These are phyloP conservation scores for Francoa sonchifolia DNA, from an alignment of 441 rosid species.

Conservation along the genomic window DNA sequence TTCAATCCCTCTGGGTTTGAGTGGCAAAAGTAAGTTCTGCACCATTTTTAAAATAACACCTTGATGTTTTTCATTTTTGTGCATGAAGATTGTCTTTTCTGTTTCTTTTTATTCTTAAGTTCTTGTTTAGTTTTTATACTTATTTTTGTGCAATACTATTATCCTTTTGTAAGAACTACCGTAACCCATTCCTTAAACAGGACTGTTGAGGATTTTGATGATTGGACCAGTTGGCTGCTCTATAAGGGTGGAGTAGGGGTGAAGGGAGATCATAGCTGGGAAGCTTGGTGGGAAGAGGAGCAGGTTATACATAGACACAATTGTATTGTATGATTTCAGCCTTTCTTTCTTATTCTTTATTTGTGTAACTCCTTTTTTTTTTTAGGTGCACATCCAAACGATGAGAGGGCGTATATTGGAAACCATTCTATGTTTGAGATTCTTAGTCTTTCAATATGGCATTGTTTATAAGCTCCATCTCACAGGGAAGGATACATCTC, in stretches of 20 bases:
- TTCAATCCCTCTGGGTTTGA: constrained; percentile 98
- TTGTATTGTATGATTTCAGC: no score
- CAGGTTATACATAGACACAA: constrained; percentile 80
- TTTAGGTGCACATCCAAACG: constrained; percentile 85
- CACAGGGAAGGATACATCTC: constrained; percentile 48
- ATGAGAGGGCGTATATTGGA: constrained; percentile 79
- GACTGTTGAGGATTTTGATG: constrained; percentile 93
- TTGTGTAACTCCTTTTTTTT: no score
- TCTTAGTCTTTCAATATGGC: constrained; percentile 92
- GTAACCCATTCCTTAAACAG: no score
- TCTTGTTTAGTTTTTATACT: no score
- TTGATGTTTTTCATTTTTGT: no score
- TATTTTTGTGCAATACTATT: no score
- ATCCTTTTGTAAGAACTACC: no score
- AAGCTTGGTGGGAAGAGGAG: constrained; percentile 99
- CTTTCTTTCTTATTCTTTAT: no score
- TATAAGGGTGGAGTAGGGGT: constrained; percentile 99
- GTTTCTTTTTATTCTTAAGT: constrained; percentile 10
- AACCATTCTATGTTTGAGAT: constrained; percentile 71
- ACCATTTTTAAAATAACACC: no score
- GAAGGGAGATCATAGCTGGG: constrained; percentile 99
- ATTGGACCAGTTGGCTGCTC: constrained; percentile 99
- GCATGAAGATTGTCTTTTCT: no score
- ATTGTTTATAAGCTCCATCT: constrained; percentile 74
- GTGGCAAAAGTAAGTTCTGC: constrained; percentile 93